Conservation (phyloP, 192 early-diverging fungal species). For the Gaertneriomyces semiglobifer region DNA sequence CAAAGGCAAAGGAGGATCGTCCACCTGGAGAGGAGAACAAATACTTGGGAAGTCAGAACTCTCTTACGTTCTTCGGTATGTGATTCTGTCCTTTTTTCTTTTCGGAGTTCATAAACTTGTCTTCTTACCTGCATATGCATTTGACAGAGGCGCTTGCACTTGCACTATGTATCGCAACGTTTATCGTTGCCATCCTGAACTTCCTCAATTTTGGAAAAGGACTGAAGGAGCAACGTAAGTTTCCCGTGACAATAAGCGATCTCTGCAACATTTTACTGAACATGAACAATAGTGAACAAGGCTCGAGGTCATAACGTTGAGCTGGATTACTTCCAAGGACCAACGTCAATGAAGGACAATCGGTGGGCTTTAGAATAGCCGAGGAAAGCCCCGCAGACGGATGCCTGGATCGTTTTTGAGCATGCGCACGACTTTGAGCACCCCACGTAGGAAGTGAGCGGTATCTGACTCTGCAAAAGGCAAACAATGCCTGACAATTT, state of each 20-base stretch:
- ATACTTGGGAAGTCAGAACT: constrained; percentile 52
- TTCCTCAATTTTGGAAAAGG: constrained; percentile 66
- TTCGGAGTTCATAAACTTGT: constrained; percentile 1
- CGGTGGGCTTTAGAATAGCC: constrained; percentile 7
- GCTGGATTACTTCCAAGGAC: constrained; percentile 17
- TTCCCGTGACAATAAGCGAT: background rate
- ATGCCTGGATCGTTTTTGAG: no score
- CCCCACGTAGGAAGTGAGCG: no score
- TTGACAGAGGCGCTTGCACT: constrained; percentile 42
- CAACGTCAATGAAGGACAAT: background rate
- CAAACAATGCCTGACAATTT: no score
- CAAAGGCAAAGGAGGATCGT: background rate
- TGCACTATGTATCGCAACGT: constrained; percentile 46
- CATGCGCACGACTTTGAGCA: no score
- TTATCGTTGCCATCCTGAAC: constrained; percentile 54
- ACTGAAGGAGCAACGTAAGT: constrained; percentile 58
- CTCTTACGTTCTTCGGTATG: constrained; percentile 72
- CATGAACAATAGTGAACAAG: constrained; percentile 9
- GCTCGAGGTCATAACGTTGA: constrained; percentile 20
- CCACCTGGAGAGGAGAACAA: constrained; percentile 27
- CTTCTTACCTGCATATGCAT: background rate
- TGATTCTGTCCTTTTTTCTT: background rate
- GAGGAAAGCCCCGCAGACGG: no score
- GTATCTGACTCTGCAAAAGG: no score
- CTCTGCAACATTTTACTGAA: background rate